A percentile compares a stretch with the other conserved stretches of the same genome.
Conservation (phyloP, 164 flowering plant genomes). For the Warburgia ugandensis region DNA sequence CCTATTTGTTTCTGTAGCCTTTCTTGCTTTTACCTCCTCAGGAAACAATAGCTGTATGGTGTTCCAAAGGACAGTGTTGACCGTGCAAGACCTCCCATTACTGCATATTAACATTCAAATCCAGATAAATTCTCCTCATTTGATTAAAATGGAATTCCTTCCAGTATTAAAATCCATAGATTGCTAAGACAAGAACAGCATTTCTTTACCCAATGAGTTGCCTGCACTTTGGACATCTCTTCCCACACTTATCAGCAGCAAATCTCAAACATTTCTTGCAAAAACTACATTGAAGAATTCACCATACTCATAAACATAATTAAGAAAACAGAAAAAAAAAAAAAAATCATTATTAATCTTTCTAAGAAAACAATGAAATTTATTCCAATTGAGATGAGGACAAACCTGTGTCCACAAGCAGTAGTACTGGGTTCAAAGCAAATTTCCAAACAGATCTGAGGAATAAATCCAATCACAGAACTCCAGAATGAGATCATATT, state of each 20-base stretch:
- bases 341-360: background rate
- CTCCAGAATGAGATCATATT: background rate
- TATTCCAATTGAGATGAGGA: too few species aligned
- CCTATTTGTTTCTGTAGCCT: conserved; percentile 23
- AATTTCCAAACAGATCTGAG: conserved; percentile 86
- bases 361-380: conserved; percentile 1
- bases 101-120: conserved; percentile 26
- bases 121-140: background rate
- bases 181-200: background rate
- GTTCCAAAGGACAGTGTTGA: conserved; percentile 95
- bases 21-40: conserved; percentile 64
- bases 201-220: conserved; percentile 64
- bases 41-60: conserved; percentile 93
- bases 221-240: conserved; percentile 83
- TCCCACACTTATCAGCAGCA: conserved; percentile 88
- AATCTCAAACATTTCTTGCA: conserved; percentile 78
- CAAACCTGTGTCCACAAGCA: conserved; percentile 98
- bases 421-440: conserved; percentile 94
- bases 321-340: background rate
- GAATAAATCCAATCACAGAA: conserved; percentile 5
- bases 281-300: conserved; percentile 37
- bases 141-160: background rate
- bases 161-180: background rate
- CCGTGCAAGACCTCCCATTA: conserved; percentile 78
- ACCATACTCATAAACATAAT: conserved; percentile 6